Evolutionary conservation across 768 basidiomycete genomes (phyloP).

Genomic region (Tubosaeta sp.): DNA sequence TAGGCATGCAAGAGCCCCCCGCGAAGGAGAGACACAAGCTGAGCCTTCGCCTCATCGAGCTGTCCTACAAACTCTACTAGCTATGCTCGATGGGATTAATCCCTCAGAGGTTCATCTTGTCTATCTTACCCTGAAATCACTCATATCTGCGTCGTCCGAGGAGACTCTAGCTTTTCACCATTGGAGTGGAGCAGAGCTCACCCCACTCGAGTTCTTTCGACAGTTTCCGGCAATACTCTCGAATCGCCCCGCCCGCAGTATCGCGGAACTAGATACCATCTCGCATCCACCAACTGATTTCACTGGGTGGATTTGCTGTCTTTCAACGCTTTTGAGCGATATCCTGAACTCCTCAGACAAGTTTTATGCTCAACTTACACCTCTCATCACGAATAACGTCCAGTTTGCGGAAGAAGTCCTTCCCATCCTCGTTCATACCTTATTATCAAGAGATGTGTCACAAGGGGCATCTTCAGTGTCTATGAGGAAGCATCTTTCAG

Average conservation of each 20-base stretch:
- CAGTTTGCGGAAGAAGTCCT: slow-evolving; percentile 63
- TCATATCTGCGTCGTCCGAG: slow-evolving; percentile 40
- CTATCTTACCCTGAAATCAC: slow-evolving; percentile 60
- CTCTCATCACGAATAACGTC: slow-evolving; percentile 52
- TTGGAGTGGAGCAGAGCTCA: slow-evolving; percentile 39
- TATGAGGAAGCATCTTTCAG: slow-evolving; percentile 18
- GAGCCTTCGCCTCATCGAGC: slow-evolving; percentile 40
- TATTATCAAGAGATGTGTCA: slow-evolving; percentile 40
- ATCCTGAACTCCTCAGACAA: slow-evolving; percentile 47
- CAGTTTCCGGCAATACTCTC: slow-evolving; percentile 38
- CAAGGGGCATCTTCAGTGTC: slow-evolving; percentile 4
- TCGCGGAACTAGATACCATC: slow-evolving; percentile 34
- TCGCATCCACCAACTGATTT: slow-evolving; percentile 48
- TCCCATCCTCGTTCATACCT: slow-evolving; percentile 69
- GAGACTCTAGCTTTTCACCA: slow-evolving; percentile 26
- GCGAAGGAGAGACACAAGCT: slow-evolving; percentile 16
- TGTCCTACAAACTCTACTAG: slow-evolving; percentile 50
- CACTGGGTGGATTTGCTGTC: slow-evolving; percentile 54
- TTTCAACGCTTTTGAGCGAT: slow-evolving; percentile 57
- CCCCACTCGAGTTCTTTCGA: slow-evolving; percentile 47
- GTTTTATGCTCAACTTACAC: slow-evolving; percentile 66
- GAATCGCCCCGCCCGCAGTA: slow-evolving; percentile 28
- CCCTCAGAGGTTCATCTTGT: slow-evolving; percentile 50
- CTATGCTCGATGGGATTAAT: slow-evolving; percentile 52
- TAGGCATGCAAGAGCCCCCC: slow-evolving; percentile 26